A percentile compares a stretch with the other conserved stretches of the same genome.
phyloP scores from a whole-genome alignment of 345 rosid species.

The Eucalyptus erythrocorys region DNA sequence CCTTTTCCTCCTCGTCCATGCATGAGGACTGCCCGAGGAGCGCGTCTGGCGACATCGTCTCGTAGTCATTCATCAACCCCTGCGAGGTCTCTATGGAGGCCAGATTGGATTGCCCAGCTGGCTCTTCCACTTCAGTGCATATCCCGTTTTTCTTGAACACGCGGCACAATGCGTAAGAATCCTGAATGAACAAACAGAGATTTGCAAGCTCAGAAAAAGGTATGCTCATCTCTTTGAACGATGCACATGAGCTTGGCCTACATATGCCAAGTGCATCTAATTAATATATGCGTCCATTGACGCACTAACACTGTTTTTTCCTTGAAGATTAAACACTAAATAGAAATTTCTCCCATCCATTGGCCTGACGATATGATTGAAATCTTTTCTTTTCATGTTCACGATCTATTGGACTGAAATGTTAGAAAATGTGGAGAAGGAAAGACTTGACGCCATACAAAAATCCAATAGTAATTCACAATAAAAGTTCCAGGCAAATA shows the following conservation, averaged over 20 bases:
- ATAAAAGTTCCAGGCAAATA: background rate
- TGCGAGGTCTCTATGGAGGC: constrained; percentile 28
- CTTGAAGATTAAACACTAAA: background rate
- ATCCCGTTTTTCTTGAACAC: constrained; percentile 93
- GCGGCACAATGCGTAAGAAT: constrained; percentile 86
- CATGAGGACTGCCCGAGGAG: constrained; percentile 28
- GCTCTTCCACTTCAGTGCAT: constrained; percentile 61
- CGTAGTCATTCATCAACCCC: constrained; percentile 12
- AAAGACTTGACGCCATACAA: background rate
- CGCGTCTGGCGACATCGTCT: constrained; percentile 66
- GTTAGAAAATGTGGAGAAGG: background rate
- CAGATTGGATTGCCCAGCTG: constrained; percentile 36
- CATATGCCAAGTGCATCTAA: background rate
- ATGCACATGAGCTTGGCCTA: background rate
- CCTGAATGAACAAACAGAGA: constrained; percentile 19
- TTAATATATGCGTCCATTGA: background rate
- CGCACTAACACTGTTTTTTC: background rate
- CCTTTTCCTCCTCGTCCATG: constrained; percentile 64
- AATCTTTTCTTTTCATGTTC: background rate
- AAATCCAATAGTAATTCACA: background rate
- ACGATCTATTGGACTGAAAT: background rate
- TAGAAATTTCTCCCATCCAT: background rate
- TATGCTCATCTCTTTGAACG: background rate
- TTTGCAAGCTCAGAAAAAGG: background rate
- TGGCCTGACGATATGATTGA: background rate